Evolutionary conservation across 164 flowering plant species (phyloP).

Genomic region (Dillenia suffruticosa): DNA sequence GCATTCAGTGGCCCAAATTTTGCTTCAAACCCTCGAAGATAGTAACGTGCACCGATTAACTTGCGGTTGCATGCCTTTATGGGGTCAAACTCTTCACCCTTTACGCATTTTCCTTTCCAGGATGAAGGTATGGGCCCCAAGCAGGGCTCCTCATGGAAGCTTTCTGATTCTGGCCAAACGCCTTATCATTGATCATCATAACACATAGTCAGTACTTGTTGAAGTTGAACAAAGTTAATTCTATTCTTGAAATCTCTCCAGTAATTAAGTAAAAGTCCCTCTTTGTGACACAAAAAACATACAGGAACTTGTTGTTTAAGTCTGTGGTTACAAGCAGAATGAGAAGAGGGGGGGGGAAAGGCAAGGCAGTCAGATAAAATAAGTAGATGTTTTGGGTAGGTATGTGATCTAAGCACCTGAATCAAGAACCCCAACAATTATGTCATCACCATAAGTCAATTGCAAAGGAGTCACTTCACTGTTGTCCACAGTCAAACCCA

Average conservation of each 20-base stretch:
- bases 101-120: conserved; percentile 56
- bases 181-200: conserved; percentile 24
- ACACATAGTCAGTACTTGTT: too few relatives aligned
- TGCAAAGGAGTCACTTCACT: conserved; percentile 32
- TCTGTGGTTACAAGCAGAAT: too few relatives aligned
- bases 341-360: too few relatives aligned
- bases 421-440: conserved; percentile 50
- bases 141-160: conserved; percentile 37
- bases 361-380: too few relatives aligned
- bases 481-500: conserved; percentile 49
- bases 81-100: conserved; percentile 42
- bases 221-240: too few relatives aligned
- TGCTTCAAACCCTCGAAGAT: conserved; percentile 40
- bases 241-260: too few relatives aligned
- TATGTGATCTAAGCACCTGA: conserved; percentile 16
- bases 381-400: too few relatives aligned
- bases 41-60: conserved; percentile 61
- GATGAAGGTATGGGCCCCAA: conserved; percentile 35
- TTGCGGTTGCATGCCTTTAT: conserved; percentile 45
- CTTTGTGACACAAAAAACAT: too few relatives aligned
- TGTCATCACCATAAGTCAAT: conserved; percentile 35
- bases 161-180: conserved; percentile 65
- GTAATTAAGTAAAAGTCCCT: too few relatives aligned
- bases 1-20: conserved; percentile 17
- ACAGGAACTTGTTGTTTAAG: too few relatives aligned